Conservation (phyloP, 2,329 filamentous ascomycete species). For the Whalleya microplaca region DNA sequence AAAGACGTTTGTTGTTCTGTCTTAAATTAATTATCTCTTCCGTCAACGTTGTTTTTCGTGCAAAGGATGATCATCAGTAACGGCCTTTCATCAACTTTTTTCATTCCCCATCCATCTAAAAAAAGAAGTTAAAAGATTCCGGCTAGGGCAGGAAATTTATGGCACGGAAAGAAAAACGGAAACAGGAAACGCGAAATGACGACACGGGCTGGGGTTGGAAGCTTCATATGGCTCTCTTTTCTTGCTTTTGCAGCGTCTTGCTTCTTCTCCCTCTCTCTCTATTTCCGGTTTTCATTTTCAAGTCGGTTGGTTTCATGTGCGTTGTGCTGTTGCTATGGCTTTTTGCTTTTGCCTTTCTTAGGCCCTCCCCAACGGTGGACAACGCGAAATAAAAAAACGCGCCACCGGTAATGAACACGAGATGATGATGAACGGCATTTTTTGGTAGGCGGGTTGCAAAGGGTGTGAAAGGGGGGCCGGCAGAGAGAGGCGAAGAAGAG, state of each 20-base stretch:
- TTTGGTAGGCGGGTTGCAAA: background rate
- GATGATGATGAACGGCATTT: slow-evolving; percentile 8
- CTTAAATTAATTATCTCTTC: slow-evolving; percentile 26
- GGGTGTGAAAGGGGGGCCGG: background rate
- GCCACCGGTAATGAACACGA: slow-evolving; percentile 11
- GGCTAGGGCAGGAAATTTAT: slow-evolving; percentile 21
- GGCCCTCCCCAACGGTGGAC: slow-evolving; percentile 6
- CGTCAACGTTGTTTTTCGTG: slow-evolving; percentile 24
- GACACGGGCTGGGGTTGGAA: background rate
- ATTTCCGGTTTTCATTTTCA: slow-evolving; percentile 13
- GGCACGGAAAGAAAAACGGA: slow-evolving; percentile 20
- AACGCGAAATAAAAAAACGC: slow-evolving; percentile 1
- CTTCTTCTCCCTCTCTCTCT: no score
- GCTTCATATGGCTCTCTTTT: slow-evolving; percentile 11
- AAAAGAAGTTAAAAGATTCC: slow-evolving; percentile 13
- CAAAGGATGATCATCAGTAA: slow-evolving; percentile 15
- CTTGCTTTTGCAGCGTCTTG: background rate
- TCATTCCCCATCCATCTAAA: background rate
- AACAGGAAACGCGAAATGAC: slow-evolving; percentile 12
- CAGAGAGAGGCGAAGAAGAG: background rate
- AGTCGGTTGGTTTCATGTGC: slow-evolving; percentile 14
- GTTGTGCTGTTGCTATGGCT: slow-evolving; percentile 5
- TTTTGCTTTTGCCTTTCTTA: slow-evolving; percentile 5
- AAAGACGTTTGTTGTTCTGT: slow-evolving; percentile 33
- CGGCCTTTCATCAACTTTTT: slow-evolving; percentile 14